Evolutionary conservation across 2,329 filamentous ascomycete genomes (phyloP), one percentile per base, ranked within the genome.

Genomic region (Fonsecaea pedrosoi): DNA sequence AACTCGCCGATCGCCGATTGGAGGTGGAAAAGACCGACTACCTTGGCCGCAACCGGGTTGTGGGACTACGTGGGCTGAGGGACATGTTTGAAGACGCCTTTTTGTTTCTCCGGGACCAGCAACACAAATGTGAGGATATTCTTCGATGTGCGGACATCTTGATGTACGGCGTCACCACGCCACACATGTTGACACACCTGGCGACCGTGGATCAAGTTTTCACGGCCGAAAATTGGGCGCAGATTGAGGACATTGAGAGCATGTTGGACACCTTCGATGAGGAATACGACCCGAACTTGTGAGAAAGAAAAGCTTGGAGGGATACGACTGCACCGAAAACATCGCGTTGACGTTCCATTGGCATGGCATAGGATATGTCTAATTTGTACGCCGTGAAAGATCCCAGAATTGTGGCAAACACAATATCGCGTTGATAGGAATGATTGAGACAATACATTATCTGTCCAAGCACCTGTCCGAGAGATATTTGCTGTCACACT

Each of bases 11-110:
- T 8, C 65, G 62, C 13, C 68, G 68, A 10, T 1, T 32, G 38
- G 54, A 53, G 4, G 65, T 69, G 4, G 68, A 69, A 35, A 58
- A 59, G 54, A 25, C 30, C 13, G 65, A 70, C 57, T 53, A 54
- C 13, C 5, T 18, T 1, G 65, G 59, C 4, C 65, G 65, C 21
- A 62, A 57, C 59, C 42, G 55, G 7, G 32, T 48, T 7, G 32
- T 45, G 3, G 65, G 68, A 13, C 15, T 69, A 18, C 37, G 45
- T 4, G 18, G 4, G n/a, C 18, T 68, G n/a, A 9, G 34, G 9
- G 18, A 30, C 4, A 34, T 65, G 35, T 55, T 65, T 15, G 30
- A 54, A 25, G 38, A 60, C 12, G 21, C 48, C 21, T n/a, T 54
- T 18, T n/a, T 32, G 10, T 40, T 37, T 12, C 21, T 62, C 32